Evolutionary conservation across 768 basidiomycete species (phyloP), one percentile per base, ranked within the genome.

Genomic region (Serendipita indica): DNA sequence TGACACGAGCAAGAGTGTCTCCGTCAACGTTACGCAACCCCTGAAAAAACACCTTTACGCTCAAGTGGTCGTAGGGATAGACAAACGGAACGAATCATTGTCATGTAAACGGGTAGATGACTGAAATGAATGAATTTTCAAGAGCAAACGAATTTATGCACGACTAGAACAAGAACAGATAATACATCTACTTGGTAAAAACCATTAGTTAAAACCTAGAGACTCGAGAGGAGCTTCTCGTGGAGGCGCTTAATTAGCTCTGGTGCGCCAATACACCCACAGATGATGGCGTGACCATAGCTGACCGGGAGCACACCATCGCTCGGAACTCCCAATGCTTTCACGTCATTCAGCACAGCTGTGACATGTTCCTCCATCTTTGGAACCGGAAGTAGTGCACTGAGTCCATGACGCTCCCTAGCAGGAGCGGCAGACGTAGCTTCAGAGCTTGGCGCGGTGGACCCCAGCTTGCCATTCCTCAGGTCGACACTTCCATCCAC

Each of bases 401-500:
- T 28, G 25, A 28, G 25, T 1, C n/a, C 22, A 54, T n/a, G n/a
- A 20, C 25, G 49, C n/a, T 54, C 41, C 7, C 41, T n/a, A 43
- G 41, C n/a, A 43, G 41, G 7, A 43, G 41, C n/a, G n/a, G 41
- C n/a, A 43, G 41, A 18, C 18, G 41, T 43, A 2, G 7, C 27
- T 5, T n/a, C n/a, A 6, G 41, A 43, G n/a, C 18, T 18, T 6
- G 41, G 5, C 5, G 41, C n/a, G 27, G 41, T 7, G n/a, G 41
- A n/a, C 18, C 7, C 5, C 7, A 43, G 18, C 41, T 43, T 43
- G 41, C 41, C 41, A 6, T n/a, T 43, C n/a, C 41, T 6, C 16
- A 54, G 49, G 25, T 54, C 3, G 10, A 54, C 49, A 18, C 49
- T 54, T 28, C 49, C 49, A 54, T 54, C 49, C 5, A 54, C 49